These are phyloP conservation scores for Tulasnella sp. DNA, from an alignment of 768 basidiomycete genomes.

Conservation along the genomic window DNA sequence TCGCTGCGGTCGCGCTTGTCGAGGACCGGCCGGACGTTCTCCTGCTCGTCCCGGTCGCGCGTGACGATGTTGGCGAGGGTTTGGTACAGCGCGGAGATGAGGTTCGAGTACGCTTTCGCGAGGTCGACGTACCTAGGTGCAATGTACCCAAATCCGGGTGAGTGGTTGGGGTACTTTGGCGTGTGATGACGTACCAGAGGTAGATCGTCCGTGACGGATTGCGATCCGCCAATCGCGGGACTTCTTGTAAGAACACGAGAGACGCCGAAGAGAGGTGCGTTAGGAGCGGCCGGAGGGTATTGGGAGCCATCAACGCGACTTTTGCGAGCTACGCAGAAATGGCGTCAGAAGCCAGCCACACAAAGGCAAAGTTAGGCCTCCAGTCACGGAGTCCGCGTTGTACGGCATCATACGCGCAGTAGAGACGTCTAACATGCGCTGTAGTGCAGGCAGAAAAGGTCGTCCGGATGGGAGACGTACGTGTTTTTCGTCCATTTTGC, in stretches of 20 bases:
- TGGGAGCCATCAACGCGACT: constrained; percentile 81
- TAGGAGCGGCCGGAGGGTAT: constrained; percentile 71
- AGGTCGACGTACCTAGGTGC: constrained; percentile 75
- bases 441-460: background rate
- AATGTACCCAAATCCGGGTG: constrained; percentile 11
- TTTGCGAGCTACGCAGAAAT: constrained; percentile 68
- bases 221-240: constrained; percentile 81
- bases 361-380: too few species aligned
- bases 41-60: constrained; percentile 61
- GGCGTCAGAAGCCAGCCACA: constrained; percentile 2
- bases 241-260: constrained; percentile 82
- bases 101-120: constrained; percentile 62
- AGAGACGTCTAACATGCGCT: background rate
- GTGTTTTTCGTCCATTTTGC: constrained; percentile 92
- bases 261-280: constrained; percentile 68
- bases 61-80: constrained; percentile 74
- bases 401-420: too few species aligned
- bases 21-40: constrained; percentile 60
- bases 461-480: constrained; percentile 36
- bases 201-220: constrained; percentile 83
- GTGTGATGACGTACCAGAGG: constrained; percentile 51
- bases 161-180: background rate
- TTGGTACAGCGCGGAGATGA: constrained; percentile 75
- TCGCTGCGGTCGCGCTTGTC: constrained; percentile 72
- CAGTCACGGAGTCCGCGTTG: too few species aligned